Percentiles rank a stretch among this genome's conserved stretches.
phyloP scores from a whole-genome alignment of 2,329 filamentous ascomycete genomes.

The Calonectria pauciramosa region DNA sequence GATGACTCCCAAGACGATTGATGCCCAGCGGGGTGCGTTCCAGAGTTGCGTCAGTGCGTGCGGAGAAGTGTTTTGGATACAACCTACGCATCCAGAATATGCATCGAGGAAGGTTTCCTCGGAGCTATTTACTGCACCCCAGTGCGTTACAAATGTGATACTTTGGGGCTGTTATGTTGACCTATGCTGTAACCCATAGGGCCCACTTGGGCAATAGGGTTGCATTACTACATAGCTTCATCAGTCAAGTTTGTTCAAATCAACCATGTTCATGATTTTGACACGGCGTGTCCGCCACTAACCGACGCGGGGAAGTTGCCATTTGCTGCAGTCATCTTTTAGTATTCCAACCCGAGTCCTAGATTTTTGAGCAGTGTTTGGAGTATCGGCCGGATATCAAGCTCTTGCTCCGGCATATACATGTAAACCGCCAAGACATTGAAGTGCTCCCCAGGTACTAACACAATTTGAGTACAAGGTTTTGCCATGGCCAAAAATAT shows the following conservation, averaged over 20 bases:
- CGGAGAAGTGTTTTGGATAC: slow-evolving; percentile 11
- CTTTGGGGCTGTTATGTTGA: not conserved
- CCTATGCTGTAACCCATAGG: not conserved
- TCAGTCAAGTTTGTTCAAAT: not conserved
- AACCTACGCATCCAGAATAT: not conserved
- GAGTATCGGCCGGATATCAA: not conserved
- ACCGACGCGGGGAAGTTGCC: slow-evolving; percentile 8
- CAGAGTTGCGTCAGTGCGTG: not conserved
- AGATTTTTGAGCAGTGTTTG: not conserved
- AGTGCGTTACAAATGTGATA: slow-evolving; percentile 4
- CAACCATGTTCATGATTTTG: not conserved
- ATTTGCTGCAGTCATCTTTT: slow-evolving; percentile 12
- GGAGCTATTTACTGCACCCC: not conserved
- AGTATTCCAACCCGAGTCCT: not conserved
- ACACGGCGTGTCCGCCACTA: not conserved
- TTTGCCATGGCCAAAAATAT: not conserved
- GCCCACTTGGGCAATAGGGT: not conserved
- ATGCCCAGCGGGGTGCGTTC: not conserved
- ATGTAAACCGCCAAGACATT: not conserved
- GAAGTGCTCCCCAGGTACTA: not conserved
- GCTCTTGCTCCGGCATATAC: not conserved
- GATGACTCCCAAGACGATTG: not conserved
- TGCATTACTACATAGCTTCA: not conserved
- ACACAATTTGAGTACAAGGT: not conserved
- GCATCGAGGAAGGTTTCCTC: not conserved